Base-by-base conservation (phyloP, 345 rosid species). In the Eutrema heterophyllum region DNA sequence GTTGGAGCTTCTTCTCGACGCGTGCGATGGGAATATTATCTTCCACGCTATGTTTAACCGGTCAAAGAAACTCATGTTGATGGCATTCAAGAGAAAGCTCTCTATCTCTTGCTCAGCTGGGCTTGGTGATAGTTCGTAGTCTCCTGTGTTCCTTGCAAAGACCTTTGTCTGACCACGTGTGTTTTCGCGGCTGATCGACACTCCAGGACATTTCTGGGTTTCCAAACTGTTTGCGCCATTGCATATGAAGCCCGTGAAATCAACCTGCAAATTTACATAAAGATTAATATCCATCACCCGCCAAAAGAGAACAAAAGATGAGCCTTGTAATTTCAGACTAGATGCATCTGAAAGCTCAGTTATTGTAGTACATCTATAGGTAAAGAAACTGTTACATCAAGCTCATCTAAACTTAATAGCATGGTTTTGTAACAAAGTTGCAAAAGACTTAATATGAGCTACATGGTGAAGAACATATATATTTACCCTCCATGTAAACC, bases 1-100 rank as follows among this genome's bases (percentile, higher is more conserved):
- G 69, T 95, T 95, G 46, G 99, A 89, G 89, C 87, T 88, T 79
- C 83, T 88, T 62, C 85, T 87, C 2, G 87, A 65, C 5, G 88
- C 74, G 32, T 78, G 89, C 2, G 97, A 86, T 30, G 97, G 99
- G 83, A 95, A 95, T 30, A 95, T 62, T 72, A 95, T 84, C 84
- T 85, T 94, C 98, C 98, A 91, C 11, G 98, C 98, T 48, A 91
- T 61, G 84, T 83, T 88, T 60, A 95, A 73, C 51, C 97, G 89
- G 73, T 95, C 91, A 6, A 95, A 83, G 82, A 95, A 87, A 79
- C 80, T 88, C 97, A 91, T 86, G 80, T 86, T 86, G 44, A 88
- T 84, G 49, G 95, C 87, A 53, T 82, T 85, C 46, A 83, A 67
- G 61, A 94, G 90, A 72, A 94, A 89, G 80, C 76, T 81, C 77